phyloP scores from a whole-genome alignment of 1,284 basidiomycete species.

The Malassezia pachydermatis region DNA sequence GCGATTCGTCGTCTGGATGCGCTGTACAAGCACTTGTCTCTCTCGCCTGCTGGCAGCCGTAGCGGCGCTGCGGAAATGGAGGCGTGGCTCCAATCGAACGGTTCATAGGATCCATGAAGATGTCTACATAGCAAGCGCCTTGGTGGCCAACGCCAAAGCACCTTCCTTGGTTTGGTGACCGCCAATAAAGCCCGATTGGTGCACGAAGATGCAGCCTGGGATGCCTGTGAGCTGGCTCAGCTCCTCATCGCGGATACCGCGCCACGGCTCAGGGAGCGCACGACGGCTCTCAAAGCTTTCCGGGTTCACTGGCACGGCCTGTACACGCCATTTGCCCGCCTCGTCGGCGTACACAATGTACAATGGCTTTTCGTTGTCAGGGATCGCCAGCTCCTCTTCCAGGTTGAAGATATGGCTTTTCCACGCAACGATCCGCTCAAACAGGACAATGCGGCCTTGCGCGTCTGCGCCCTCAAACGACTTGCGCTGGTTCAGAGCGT shows the following conservation, averaged over 20 bases:
- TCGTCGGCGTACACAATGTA: constrained; percentile 84
- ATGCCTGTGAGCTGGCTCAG: constrained; percentile 68
- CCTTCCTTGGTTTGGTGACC: constrained; percentile 82
- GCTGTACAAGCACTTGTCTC: constrained; percentile 12
- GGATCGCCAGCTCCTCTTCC: constrained; percentile 52
- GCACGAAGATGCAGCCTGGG: constrained; percentile 73
- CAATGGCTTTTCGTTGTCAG: constrained; percentile 53
- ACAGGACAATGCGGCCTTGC: constrained; percentile 67
- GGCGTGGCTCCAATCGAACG: constrained; percentile 6
- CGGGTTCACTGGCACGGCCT: constrained; percentile 72
- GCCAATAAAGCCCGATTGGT: constrained; percentile 91
- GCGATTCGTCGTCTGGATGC: constrained; percentile 18
- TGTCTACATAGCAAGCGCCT: constrained; percentile 51
- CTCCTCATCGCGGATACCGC: constrained; percentile 75
- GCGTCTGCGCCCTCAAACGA: constrained; percentile 54
- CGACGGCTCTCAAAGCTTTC: constrained; percentile 85
- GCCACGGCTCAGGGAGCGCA: constrained; percentile 81
- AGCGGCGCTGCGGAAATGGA: constrained; percentile 9
- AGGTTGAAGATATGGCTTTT: constrained; percentile 89
- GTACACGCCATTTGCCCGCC: constrained; percentile 71
- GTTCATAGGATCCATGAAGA: background rate
- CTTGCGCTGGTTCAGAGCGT: constrained; percentile 58
- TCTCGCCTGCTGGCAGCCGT: background rate
- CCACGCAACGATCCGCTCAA: constrained; percentile 74
- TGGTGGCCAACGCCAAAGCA: constrained; percentile 66